A percentile compares a stretch with the other conserved stretches of the same genome.
Conservation (phyloP, 2,329 filamentous ascomycete genomes). For the Exophiala phaeomuriformis region DNA sequence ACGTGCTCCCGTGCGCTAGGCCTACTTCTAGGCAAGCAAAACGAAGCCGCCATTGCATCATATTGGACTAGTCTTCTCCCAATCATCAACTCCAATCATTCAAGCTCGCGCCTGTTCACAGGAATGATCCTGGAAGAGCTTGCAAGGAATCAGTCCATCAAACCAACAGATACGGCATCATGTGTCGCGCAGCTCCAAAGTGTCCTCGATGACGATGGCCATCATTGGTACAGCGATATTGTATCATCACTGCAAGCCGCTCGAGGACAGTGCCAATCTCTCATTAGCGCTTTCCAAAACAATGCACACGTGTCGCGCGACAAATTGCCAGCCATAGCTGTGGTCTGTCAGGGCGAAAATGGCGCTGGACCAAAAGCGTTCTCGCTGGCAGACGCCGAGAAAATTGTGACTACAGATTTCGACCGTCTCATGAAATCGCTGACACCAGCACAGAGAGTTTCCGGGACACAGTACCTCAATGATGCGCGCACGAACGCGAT, state of each 20-base stretch:
- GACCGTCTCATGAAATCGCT: constrained; percentile 83
- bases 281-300: constrained; percentile 87
- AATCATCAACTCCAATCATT: constrained; percentile 63
- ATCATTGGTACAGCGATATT: constrained; percentile 77
- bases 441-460: constrained; percentile 77
- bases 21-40: constrained; percentile 69
- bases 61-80: constrained; percentile 61
- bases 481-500: constrained; percentile 67
- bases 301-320: constrained; percentile 70
- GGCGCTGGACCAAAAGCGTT: constrained; percentile 91
- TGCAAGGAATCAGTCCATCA: constrained; percentile 50
- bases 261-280: constrained; percentile 80
- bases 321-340: constrained; percentile 72
- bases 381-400: constrained; percentile 78
- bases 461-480: constrained; percentile 68
- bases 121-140: constrained; percentile 85
- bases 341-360: constrained; percentile 86
- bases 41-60: constrained; percentile 46
- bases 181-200: constrained; percentile 57
- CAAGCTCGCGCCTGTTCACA: constrained; percentile 77
- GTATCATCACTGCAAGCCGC: constrained; percentile 84
- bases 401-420: constrained; percentile 76
- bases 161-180: constrained; percentile 36
- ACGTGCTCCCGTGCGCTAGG: constrained; percentile 81
- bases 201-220: constrained; percentile 74